Evolutionary conservation across 345 rosid species (phyloP), one percentile per base, ranked within the genome.

Genomic region (Citrus mangshanensis): DNA sequence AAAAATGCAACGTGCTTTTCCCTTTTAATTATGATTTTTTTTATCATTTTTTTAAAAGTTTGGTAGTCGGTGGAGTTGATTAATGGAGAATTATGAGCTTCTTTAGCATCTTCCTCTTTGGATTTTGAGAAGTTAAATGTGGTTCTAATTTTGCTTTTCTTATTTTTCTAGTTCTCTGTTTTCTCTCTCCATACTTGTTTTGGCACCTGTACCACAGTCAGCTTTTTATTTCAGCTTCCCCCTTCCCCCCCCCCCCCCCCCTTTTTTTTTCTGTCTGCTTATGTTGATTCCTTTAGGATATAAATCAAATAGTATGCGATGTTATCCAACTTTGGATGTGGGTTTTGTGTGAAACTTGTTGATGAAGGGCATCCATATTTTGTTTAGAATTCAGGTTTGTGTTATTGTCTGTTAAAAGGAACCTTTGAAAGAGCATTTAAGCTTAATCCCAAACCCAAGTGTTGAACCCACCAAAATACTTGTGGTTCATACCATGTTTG

Each of bases 51-150:
- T 77, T 60, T 70, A 68, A 78, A 75, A 65, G 68, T 83, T 79
- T 73, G 76, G 69, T 71, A 64, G 70, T 79, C 75, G 32, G 78
- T 85, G 81, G 78, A 60, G 71, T 80, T 70, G 83, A 70, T 78
- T 74, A 58, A 60, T 64, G 61, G 74, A 24, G 71, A 70, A 75
- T 58, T 63, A n/a, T 58, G 66, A 40, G 46, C 79, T 70, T 81
- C 79, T 60, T 21, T 65, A 68, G 78, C 75, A 68, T 69, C 68
- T 77, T 72, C 67, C 69, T 40, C 67, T 24, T 71, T 67, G 62
- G 55, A 49, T 79, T 54, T 60, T 24, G 25, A 55, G 28, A 35
- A 59, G 9, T 79, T 58, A 49, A 49, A 68, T 83, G 81, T 60
- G 70, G 42, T 72, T 79, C 54, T 51, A 37, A 60, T 62, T 76